Evolutionary conservation across 176 grass and related monocot genomes (phyloP), one percentile per base, ranked within the genome.

Genomic region (Raddia guianensis): DNA sequence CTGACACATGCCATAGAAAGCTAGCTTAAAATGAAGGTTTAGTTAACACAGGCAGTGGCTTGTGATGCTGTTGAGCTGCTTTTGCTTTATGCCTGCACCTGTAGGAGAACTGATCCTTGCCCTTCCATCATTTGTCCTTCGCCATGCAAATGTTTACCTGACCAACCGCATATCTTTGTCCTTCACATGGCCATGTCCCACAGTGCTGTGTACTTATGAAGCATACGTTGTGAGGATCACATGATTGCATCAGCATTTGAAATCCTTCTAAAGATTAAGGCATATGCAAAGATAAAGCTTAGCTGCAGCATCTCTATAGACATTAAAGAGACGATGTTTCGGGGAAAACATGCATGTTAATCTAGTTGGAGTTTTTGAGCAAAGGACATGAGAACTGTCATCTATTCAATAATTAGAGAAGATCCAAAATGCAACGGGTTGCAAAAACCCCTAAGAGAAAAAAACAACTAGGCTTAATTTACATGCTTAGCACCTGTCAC

Each of bases 181-280:
- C 43, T 82, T 48, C 70, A 82, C 69, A 73, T 50, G 64, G 12
- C 16, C 16, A 7, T 77, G 80, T 4, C 63, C 73, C 64, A 77
- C 65, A 52, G 15, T 42, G 84, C 68, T 49, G 37, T 68, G 50
- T 67, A 66, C 49, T 58, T 67, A 68, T 69, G 82, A 84, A 68
- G 73, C 82, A 76, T 74, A 80, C 50, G 76, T 79, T 50, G 60
- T 86, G 76, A 66, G 49, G 15, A 73, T 55, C 37, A 57, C 59
- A 86, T 66, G 59, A 86, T 86, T 79, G 68, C 76, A 86, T 73
- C 60, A 80, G 57, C 70, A 57, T 73, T 55, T 63, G 37, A 34
- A 65, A 61, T 56, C 68, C 21, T 72, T 78, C 3, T 55, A n/a
- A 19, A 82, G 74, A 70, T 55, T 48, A 21, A 19, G 7, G 57